These are phyloP conservation scores for Kitagawia praeruptora DNA, from an alignment of 129 eudicot species.

Conservation along the genomic window DNA sequence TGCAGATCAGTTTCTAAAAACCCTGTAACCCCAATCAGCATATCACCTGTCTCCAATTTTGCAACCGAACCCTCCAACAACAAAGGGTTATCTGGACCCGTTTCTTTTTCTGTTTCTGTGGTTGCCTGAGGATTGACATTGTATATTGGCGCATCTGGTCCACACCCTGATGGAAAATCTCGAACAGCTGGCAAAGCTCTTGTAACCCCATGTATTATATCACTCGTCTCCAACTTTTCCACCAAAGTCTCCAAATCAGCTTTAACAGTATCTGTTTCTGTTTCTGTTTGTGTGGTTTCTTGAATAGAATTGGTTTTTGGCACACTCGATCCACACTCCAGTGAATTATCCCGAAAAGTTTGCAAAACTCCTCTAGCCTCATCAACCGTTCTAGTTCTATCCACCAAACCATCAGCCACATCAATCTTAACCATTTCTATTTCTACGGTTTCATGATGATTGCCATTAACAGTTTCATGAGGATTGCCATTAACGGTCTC, in stretches of 20 bases:
- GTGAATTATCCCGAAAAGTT: slow-evolving; percentile 49
- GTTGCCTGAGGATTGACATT: neutral
- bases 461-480: neutral
- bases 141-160: slow-evolving; percentile 16
- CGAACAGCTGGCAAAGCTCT: slow-evolving; percentile 49
- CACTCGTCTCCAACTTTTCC: slow-evolving; percentile 4
- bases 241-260: neutral
- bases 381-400: neutral
- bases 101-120: neutral
- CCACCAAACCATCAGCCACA: slow-evolving; percentile 7
- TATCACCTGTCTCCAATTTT: neutral
- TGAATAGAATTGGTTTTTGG: neutral
- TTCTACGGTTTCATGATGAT: slow-evolving; percentile 1
- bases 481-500: neutral
- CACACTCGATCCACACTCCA: slow-evolving; percentile 45
- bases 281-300: neutral
- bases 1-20: neutral
- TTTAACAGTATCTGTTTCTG: neutral
- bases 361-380: slow-evolving; percentile 26
- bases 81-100: neutral
- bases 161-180: slow-evolving; percentile 62
- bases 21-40: neutral
- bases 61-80: neutral
- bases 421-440: neutral
- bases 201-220: neutral